phyloP scores from a whole-genome alignment of 805 yeast genomes.

The Teunomyces tritomae region DNA sequence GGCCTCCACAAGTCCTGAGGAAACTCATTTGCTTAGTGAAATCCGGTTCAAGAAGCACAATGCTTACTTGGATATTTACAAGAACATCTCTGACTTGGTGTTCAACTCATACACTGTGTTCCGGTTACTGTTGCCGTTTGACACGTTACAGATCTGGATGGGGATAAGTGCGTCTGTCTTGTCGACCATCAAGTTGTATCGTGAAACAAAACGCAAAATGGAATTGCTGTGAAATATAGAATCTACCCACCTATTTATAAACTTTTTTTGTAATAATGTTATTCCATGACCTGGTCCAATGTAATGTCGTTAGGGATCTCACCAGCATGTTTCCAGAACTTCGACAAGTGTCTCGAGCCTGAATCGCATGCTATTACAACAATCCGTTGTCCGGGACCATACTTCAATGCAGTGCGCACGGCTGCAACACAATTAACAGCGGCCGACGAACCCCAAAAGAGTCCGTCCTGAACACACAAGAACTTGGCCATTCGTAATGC shows the following conservation, averaged over 20 bases:
- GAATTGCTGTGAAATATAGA: conserved; percentile 10
- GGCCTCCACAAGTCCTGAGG: conserved; percentile 14
- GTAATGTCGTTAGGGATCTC: conserved; percentile 34
- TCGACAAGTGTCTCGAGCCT: conserved; percentile 85
- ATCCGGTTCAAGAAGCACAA: conserved; percentile 37
- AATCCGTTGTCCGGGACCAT: conserved; percentile 59
- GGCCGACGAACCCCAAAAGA: conserved; percentile 90
- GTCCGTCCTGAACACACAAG: conserved; percentile 78
- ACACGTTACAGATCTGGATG: conserved; percentile 45
- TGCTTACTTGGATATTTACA: conserved; percentile 38
- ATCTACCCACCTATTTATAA: background rate
- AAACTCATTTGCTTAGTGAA: conserved; percentile 24
- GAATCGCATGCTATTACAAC: conserved; percentile 91
- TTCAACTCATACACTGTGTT: conserved; percentile 44
- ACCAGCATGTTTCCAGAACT: conserved; percentile 81
- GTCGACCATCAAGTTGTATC: conserved; percentile 36
- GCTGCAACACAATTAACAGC: conserved; percentile 95
- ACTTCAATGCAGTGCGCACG: conserved; percentile 45
- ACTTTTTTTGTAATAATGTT: background rate
- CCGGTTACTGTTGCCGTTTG: conserved; percentile 31
- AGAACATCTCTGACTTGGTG: conserved; percentile 36
- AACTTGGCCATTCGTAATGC: conserved; percentile 87
- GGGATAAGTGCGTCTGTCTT: conserved; percentile 41
- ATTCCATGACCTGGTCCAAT: conserved; percentile 29
- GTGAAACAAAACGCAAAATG: conserved; percentile 34